These are phyloP conservation scores for Ophiocordyceps sinensis DNA, from an alignment of 2,329 filamentous ascomycete species.

Conservation along the genomic window DNA sequence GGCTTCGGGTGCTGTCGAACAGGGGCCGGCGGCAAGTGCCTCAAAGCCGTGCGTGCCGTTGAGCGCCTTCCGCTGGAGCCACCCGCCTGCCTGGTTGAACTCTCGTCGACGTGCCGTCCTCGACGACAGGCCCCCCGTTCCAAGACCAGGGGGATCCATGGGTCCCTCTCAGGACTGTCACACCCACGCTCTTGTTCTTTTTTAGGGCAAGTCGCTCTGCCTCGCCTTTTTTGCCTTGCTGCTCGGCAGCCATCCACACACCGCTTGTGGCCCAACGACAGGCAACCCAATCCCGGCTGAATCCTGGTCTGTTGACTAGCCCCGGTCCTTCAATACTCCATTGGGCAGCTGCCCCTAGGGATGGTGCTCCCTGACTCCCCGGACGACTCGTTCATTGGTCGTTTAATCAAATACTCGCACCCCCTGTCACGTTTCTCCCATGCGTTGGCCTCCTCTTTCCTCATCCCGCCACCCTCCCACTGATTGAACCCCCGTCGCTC, in stretches of 20 bases:
- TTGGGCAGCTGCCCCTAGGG: slow-evolving; percentile 32
- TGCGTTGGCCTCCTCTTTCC: slow-evolving; percentile 25
- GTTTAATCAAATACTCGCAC: slow-evolving; percentile 33
- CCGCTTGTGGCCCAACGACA: slow-evolving; percentile 19
- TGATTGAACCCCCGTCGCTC: background rate
- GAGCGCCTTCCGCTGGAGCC: background rate
- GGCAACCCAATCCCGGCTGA: slow-evolving; percentile 18
- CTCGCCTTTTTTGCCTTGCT: background rate
- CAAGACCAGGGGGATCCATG: background rate
- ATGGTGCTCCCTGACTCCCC: slow-evolving; percentile 19
- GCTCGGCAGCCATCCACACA: slow-evolving; percentile 8
- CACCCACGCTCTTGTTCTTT: background rate
- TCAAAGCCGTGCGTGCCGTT: too few relatives aligned
- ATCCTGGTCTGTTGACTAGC: slow-evolving; percentile 28
- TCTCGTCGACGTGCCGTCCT: slow-evolving; percentile 1
- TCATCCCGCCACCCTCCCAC: slow-evolving; percentile 9
- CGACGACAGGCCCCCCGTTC: too few relatives aligned
- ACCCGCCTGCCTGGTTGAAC: background rate
- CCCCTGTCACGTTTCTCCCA: slow-evolving; percentile 37
- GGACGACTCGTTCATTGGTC: slow-evolving; percentile 30
- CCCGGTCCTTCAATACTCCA: slow-evolving; percentile 30
- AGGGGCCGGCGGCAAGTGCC: too few relatives aligned
- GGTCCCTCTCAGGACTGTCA: background rate
- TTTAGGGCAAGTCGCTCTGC: background rate
- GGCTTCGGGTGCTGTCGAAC: too few relatives aligned